Conservation (phyloP, 2,329 filamentous ascomycete genomes). For the Monilinia vaccinii-corymbosi region DNA sequence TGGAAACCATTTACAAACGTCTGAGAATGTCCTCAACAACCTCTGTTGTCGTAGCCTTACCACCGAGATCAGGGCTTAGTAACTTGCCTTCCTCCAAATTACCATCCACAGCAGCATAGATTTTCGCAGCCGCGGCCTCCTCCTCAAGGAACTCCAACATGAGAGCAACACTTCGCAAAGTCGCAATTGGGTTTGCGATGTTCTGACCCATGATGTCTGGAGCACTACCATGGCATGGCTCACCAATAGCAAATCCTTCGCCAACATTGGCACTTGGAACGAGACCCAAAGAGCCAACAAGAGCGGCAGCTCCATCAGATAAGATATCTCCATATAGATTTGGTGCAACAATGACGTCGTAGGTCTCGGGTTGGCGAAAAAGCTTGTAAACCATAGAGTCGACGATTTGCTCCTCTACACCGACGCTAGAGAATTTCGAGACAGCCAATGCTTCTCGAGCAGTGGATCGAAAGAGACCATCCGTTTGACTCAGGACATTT, state of each 20-base stretch:
- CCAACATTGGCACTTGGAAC: constrained; percentile 95
- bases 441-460: constrained; percentile 63
- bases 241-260: constrained; percentile 87
- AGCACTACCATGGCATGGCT: constrained; percentile 94
- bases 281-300: constrained; percentile 84
- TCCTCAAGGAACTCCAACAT: constrained; percentile 96
- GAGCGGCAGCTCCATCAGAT: constrained; percentile 87
- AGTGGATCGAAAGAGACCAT: constrained; percentile 85
- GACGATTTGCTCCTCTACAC: constrained; percentile 93
- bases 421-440: constrained; percentile 52
- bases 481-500: constrained; percentile 93
- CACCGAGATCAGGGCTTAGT: constrained; percentile 83
- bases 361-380: constrained; percentile 87
- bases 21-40: constrained; percentile 80
- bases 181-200: constrained; percentile 95
- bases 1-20: constrained; percentile 51
- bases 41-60: constrained; percentile 74
- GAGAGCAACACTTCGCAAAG: constrained; percentile 77
- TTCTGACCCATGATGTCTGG: constrained; percentile 90
- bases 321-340: constrained; percentile 97
- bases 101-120: constrained; percentile 86
- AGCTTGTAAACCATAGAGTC: constrained; percentile 99
- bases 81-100: constrained; percentile 77
- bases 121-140: constrained; percentile 75
- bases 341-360: constrained; percentile 96